Conservation (phyloP, 2,329 filamentous ascomycete genomes). For the Colletotrichum sp. region DNA sequence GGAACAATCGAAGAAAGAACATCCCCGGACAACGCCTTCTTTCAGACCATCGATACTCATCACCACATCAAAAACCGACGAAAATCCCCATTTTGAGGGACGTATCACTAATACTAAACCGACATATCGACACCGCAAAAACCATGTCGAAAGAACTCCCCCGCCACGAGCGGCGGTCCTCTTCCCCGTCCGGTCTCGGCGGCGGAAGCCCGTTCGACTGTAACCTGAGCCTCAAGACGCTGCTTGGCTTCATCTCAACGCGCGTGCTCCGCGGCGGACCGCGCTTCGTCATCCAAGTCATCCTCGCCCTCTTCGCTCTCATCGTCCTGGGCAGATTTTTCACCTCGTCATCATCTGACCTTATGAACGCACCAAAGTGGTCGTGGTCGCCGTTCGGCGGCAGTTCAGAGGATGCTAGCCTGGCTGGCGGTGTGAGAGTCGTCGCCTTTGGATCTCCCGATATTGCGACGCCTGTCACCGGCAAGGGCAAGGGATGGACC, state of each 20-base stretch:
- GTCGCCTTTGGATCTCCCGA: conserved; percentile 57
- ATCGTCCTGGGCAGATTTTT: conserved; percentile 32
- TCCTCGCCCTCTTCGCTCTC: conserved; percentile 22
- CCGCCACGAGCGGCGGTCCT: conserved; percentile 6
- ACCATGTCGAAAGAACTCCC: conserved; percentile 13
- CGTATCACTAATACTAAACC: neutral
- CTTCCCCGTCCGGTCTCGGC: neutral
- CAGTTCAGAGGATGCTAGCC: neutral
- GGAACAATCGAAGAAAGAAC: neutral
- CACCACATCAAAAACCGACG: neutral
- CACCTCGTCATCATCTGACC: neutral
- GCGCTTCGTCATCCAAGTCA: conserved; percentile 32
- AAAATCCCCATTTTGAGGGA: neutral
- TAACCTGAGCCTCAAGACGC: conserved; percentile 27
- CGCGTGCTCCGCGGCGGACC: conserved; percentile 41
- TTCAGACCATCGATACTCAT: neutral
- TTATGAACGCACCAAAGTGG: neutral
- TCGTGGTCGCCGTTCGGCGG: conserved; percentile 17
- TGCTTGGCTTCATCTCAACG: conserved; percentile 45
- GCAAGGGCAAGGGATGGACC: conserved; percentile 45
- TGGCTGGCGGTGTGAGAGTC: conserved; percentile 46
- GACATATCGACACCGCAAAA: neutral
- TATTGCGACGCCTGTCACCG: conserved; percentile 39
- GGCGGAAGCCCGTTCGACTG: neutral
- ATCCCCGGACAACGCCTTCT: neutral